phyloP scores from a whole-genome alignment of 108 stramenopile genomes.

The Cyclotella sp. region DNA sequence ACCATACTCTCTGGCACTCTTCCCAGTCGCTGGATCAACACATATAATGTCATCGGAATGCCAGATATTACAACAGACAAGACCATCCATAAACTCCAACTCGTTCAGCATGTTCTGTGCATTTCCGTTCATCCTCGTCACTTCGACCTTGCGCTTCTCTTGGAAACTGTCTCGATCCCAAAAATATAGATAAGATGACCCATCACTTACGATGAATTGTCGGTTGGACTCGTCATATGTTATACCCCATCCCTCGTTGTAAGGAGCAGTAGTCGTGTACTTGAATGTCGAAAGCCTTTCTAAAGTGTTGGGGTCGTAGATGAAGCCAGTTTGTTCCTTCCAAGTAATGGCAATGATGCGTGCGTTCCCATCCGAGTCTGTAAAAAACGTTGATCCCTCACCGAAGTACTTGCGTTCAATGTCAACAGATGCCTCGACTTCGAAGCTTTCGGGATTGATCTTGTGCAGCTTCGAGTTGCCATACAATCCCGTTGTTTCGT shows the following conservation, averaged over 20 bases:
- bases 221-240: slow-evolving; percentile 67
- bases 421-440: slow-evolving; percentile 54
- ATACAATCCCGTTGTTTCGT: slow-evolving; percentile 77
- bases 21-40: slow-evolving; percentile 79
- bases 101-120: slow-evolving; percentile 72
- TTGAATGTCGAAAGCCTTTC: slow-evolving; percentile 51
- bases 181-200: slow-evolving; percentile 70
- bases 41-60: slow-evolving; percentile 77
- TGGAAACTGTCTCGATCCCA: slow-evolving; percentile 70
- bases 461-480: slow-evolving; percentile 67
- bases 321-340: slow-evolving; percentile 70
- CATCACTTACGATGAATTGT: slow-evolving; percentile 85
- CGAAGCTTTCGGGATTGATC: slow-evolving; percentile 69
- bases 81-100: slow-evolving; percentile 81
- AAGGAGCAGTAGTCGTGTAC: slow-evolving; percentile 61
- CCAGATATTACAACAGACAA: slow-evolving; percentile 90
- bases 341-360: slow-evolving; percentile 78
- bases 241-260: slow-evolving; percentile 86
- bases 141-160: slow-evolving; percentile 58
- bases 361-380: slow-evolving; percentile 47
- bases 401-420: slow-evolving; percentile 68
- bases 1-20: slow-evolving; percentile 85
- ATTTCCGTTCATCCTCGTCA: slow-evolving; percentile 58
- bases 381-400: slow-evolving; percentile 74
- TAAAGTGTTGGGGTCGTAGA: slow-evolving; percentile 73